These are phyloP conservation scores for Umbelopsis ramanniana DNA, from an alignment of 192 early-diverging fungal genomes.

Conservation along the genomic window DNA sequence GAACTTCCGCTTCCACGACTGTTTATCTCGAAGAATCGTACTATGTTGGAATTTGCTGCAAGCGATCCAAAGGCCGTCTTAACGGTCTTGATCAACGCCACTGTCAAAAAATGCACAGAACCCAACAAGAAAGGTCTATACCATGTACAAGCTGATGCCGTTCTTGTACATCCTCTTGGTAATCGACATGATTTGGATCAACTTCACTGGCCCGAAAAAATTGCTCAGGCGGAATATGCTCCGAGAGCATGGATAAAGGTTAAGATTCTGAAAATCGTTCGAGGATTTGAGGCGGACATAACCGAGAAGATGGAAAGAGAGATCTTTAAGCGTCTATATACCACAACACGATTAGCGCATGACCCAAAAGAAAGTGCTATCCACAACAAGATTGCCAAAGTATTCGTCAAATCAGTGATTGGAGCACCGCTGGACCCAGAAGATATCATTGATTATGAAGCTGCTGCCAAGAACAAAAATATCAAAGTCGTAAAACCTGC, in stretches of 20 bases:
- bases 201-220: constrained; percentile 18
- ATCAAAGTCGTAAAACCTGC: background rate
- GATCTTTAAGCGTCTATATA: constrained; percentile 28
- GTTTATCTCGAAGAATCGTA: constrained; percentile 46
- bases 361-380: constrained; percentile 3
- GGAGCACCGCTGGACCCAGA: background rate
- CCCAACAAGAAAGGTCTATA: constrained; percentile 14
- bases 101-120: constrained; percentile 12
- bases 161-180: constrained; percentile 23
- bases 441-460: constrained; percentile 9
- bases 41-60: constrained; percentile 28
- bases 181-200: constrained; percentile 18
- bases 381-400: background rate
- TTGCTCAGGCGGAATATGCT: constrained; percentile 22
- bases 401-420: constrained; percentile 7
- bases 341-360: constrained; percentile 24
- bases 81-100: constrained; percentile 10
- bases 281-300: constrained; percentile 22
- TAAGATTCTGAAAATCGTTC: constrained; percentile 21
- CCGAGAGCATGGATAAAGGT: constrained; percentile 45
- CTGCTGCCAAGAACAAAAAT: constrained; percentile 1
- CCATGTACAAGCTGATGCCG: constrained; percentile 16
- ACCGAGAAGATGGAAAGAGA: constrained; percentile 30
- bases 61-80: constrained; percentile 23
- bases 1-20: constrained; percentile 35